Evolutionary conservation across 2,329 filamentous ascomycete genomes (phyloP).

Genomic region (Diatrype stigma): DNA sequence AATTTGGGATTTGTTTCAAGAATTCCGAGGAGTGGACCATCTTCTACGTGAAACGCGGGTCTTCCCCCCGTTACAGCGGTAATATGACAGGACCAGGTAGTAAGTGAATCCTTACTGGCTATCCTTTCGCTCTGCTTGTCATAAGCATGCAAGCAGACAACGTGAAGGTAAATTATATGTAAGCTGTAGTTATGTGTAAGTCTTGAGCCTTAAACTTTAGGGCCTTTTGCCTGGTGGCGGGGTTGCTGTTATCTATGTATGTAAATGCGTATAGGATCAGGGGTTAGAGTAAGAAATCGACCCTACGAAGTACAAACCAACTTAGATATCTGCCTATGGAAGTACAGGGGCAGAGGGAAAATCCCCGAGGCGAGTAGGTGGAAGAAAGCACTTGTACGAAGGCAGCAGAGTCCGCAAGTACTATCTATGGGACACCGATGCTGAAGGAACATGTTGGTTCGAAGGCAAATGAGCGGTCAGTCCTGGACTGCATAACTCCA

Average conservation of each 20-base stretch:
- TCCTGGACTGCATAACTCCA: too few species aligned
- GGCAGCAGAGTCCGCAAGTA: too few species aligned
- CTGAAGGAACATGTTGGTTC: too few species aligned
- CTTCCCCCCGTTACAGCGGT: background rate
- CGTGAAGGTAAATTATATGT: background rate
- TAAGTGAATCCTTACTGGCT: background rate
- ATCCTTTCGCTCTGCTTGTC: background rate
- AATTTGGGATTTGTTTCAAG: background rate
- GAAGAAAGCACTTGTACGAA: too few species aligned
- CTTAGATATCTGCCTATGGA: too few species aligned
- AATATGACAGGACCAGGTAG: background rate
- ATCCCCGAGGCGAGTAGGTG: too few species aligned
- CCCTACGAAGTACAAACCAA: background rate
- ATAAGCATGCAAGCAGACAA: background rate
- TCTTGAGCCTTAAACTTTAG: background rate
- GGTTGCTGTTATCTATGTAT: background rate
- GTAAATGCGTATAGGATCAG: background rate
- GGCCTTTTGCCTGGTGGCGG: background rate
- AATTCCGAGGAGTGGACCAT: background rate
- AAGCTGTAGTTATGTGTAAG: background rate
- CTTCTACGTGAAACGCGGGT: background rate
- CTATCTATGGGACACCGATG: too few species aligned
- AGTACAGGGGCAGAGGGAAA: too few species aligned
- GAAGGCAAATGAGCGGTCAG: too few species aligned
- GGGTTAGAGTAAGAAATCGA: background rate